Conservation (phyloP, 2,329 filamentous ascomycete genomes). For the Pestalotiopsis sp. region DNA sequence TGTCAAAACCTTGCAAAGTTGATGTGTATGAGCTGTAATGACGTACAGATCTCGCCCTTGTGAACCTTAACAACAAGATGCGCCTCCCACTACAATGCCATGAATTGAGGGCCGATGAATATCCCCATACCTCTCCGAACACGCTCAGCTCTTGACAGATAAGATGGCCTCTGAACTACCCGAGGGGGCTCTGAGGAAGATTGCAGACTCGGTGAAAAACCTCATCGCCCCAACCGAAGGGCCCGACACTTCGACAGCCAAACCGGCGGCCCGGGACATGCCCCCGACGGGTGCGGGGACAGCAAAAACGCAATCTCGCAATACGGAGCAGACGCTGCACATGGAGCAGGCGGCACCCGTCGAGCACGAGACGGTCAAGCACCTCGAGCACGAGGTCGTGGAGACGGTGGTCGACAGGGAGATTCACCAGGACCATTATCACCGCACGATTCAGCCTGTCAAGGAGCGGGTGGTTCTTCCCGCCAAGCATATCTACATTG, state of each 20-base stretch:
- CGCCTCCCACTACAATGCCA: not conserved
- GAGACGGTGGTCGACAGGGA: constrained; percentile 4
- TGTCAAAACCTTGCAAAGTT: not conserved
- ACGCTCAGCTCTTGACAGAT: not conserved
- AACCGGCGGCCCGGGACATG: not conserved
- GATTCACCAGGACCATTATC: constrained; percentile 7
- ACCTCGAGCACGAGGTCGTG: not conserved
- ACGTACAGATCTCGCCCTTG: not conserved
- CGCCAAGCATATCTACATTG: not conserved
- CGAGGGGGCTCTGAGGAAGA: not conserved
- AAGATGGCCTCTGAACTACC: constrained; percentile 1
- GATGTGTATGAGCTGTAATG: not conserved
- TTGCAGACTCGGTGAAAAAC: not conserved
- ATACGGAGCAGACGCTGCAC: not conserved
- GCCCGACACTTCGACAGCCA: not conserved
- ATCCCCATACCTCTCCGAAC: not conserved
- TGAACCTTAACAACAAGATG: not conserved
- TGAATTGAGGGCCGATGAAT: not conserved
- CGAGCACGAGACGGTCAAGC: constrained; percentile 8
- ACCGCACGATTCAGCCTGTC: not conserved
- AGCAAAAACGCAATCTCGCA: not conserved
- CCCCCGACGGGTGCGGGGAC: not conserved
- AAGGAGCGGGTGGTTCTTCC: constrained; percentile 2
- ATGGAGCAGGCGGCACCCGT: not conserved
- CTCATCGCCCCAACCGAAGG: not conserved